phyloP scores from a whole-genome alignment of 345 rosid genomes.

The Eucalyptus sideroxylon region DNA sequence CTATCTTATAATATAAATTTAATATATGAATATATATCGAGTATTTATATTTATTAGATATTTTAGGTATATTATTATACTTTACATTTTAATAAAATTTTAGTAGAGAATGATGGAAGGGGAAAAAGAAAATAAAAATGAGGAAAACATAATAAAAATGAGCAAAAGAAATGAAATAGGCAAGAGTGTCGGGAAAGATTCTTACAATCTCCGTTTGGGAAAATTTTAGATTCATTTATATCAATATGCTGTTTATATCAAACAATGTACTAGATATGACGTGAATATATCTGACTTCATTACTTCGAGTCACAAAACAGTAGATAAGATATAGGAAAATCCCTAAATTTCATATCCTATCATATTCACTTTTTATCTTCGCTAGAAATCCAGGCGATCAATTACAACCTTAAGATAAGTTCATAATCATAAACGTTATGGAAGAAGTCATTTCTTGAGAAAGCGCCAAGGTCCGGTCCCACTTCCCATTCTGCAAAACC shows the following conservation, averaged over 20 bases:
- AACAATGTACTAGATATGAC: background rate
- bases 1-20: background rate
- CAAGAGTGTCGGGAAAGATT: background rate
- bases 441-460: conserved; percentile 24
- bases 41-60: background rate
- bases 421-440: background rate
- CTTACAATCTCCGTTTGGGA: background rate
- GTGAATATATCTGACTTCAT: too few species aligned
- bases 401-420: too few species aligned
- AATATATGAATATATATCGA: too few species aligned
- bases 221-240: background rate
- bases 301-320: background rate
- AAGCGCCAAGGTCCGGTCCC: conserved; percentile 89
- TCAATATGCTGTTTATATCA: background rate
- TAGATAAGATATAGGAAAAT: background rate
- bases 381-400: background rate
- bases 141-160: background rate
- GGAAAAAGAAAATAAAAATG: background rate
- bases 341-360: too few species aligned
- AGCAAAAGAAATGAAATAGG: background rate
- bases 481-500: conserved; percentile 64
- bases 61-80: background rate
- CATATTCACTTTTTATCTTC: background rate
- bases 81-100: too few species aligned
- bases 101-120: background rate